A percentile compares a stretch with the other conserved stretches of the same genome.
These are phyloP conservation scores for Datisca glomerata DNA, from an alignment of 306 rosid species.

Conservation along the genomic window DNA sequence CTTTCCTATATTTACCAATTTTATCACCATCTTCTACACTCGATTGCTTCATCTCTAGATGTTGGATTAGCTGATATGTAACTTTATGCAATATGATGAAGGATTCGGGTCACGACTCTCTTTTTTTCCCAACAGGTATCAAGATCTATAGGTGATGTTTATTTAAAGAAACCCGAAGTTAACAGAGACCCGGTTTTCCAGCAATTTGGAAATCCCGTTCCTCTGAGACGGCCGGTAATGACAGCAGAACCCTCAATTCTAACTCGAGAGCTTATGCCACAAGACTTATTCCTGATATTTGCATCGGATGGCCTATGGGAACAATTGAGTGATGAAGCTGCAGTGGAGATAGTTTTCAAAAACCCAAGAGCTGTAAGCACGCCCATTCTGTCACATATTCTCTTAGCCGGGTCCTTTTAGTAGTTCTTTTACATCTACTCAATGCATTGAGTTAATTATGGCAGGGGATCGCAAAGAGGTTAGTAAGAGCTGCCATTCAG, in stretches of 20 bases:
- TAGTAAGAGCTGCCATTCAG: constrained; percentile 70
- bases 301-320: constrained; percentile 99
- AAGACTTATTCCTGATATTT: constrained; percentile 81
- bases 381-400: constrained; percentile 1
- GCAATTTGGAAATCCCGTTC: constrained; percentile 55
- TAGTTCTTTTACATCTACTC: neutral
- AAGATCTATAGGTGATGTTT: constrained; percentile 87
- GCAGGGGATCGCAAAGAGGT: constrained; percentile 93
- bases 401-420: neutral
- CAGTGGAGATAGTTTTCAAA: constrained; percentile 76
- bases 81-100: constrained; percentile 6
- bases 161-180: constrained; percentile 79
- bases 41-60: neutral
- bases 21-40: neutral
- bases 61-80: neutral
- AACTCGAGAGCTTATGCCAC: constrained; percentile 48
- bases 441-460: constrained; percentile 5
- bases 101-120: constrained; percentile 6
- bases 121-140: constrained; percentile 52
- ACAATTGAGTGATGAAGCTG: constrained; percentile 76
- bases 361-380: constrained; percentile 84
- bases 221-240: constrained; percentile 74
- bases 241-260: constrained; percentile 89
- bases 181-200: constrained; percentile 59
- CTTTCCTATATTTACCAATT: neutral